phyloP scores from a whole-genome alignment of 1,284 basidiomycete species.

The Phlebopus sp. region DNA sequence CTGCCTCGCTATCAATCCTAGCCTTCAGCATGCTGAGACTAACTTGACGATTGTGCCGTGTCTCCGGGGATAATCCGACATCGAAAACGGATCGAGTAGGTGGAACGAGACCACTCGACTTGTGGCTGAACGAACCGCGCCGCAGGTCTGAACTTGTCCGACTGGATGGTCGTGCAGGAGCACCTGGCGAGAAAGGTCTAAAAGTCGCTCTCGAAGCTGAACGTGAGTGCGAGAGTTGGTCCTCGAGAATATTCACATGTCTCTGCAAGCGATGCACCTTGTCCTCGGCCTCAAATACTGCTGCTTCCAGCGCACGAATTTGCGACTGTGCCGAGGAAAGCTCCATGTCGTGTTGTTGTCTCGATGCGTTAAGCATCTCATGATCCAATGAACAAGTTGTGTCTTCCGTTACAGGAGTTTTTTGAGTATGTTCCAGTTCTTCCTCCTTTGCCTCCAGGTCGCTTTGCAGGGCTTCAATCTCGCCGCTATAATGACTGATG shows the following conservation, averaged over 20 bases:
- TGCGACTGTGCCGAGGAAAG: constrained; percentile 74
- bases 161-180: constrained; percentile 48
- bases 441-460: constrained; percentile 60
- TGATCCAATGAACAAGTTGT: constrained; percentile 54
- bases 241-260: constrained; percentile 61
- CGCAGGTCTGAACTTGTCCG: constrained; percentile 48
- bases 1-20: constrained; percentile 77
- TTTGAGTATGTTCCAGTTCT: constrained; percentile 51
- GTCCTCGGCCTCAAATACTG: constrained; percentile 70
- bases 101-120: constrained; percentile 36
- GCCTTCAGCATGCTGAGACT: constrained; percentile 88
- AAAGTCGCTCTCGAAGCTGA: constrained; percentile 38
- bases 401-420: constrained; percentile 22
- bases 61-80: constrained; percentile 68
- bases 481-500: constrained; percentile 58
- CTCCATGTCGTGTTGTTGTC: constrained; percentile 74
- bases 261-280: constrained; percentile 69
- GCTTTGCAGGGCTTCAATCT: constrained; percentile 62
- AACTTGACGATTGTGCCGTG: constrained; percentile 79
- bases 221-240: constrained; percentile 51
- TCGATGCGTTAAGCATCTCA: constrained; percentile 65
- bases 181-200: constrained; percentile 41
- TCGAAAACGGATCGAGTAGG: constrained; percentile 56
- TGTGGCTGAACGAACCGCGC: constrained; percentile 45
- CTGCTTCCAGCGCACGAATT: constrained; percentile 71